Percentiles rank a stretch among this genome's conserved stretches.
Evolutionary conservation across 805 yeast genomes (phyloP).

Genomic region (Kluyveromyces starmeri): DNA sequence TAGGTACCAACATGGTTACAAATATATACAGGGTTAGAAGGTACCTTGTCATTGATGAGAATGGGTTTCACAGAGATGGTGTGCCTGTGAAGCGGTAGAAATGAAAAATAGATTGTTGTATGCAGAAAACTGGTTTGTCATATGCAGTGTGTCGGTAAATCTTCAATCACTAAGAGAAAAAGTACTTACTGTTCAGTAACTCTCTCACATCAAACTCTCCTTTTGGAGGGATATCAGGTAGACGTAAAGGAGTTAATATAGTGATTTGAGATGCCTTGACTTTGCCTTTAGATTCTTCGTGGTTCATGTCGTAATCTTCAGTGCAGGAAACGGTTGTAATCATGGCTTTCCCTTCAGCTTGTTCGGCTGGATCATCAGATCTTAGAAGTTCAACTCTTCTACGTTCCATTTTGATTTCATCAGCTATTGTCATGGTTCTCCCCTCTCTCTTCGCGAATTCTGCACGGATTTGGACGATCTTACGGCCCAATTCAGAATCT

Average conservation of each 20-base stretch:
- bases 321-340: constrained; percentile 54
- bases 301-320: constrained; percentile 23
- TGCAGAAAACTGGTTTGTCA: too few relatives aligned
- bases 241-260: constrained; percentile 55
- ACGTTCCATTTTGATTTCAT: constrained; percentile 66
- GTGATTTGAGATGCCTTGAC: constrained; percentile 26
- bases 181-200: constrained; percentile 68
- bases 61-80: too few relatives aligned
- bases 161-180: constrained; percentile 39
- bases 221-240: constrained; percentile 67
- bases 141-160: too few relatives aligned
- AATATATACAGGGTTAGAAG: too few relatives aligned
- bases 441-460: constrained; percentile 41
- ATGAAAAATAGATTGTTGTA: too few relatives aligned
- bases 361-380: constrained; percentile 43
- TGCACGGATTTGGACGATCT: constrained; percentile 41
- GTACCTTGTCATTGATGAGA: too few relatives aligned
- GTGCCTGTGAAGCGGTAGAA: too few relatives aligned
- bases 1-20: too few relatives aligned
- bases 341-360: constrained; percentile 43
- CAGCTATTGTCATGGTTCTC: constrained; percentile 51
- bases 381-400: constrained; percentile 47
- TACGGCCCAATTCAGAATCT: constrained; percentile 41
- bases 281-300: constrained; percentile 28
- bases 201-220: constrained; percentile 78